Base-by-base conservation (phyloP, 225 moss, liverwort and hornwort genomes). In the Rhytidiadelphus loreus region DNA sequence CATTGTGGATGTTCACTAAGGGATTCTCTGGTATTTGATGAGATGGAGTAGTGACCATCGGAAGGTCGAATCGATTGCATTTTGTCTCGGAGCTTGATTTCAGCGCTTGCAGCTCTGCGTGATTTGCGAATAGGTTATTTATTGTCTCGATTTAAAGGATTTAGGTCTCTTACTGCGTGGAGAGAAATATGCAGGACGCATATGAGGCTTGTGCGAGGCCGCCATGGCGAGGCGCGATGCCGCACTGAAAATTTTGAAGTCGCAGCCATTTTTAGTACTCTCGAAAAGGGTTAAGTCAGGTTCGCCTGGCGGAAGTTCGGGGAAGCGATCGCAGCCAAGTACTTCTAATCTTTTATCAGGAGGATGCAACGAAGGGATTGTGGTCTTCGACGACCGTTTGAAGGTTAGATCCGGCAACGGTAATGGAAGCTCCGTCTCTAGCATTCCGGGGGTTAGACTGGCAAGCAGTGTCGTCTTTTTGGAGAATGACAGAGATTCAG, bases 181-280 rank as follows among this genome's bases (percentile, higher is more conserved):
- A 78, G 77, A n/a, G 55, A 24, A 52, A 46, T 73, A 28, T 58
- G 74, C 83, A 86, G 91, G 81, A 48, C 82, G 84, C 77, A 58
- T 24, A 87, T 90, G 93, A 93, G 77, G 81, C 81, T 84, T 41
- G 65, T 52, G 87, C 61, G 81, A 85, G 84, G 85, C 76, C 75
- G 90, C 81, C 63, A 93, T 92, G 93, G 93, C 90, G 83, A 93
- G 87, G 89, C 89, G 89, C 61, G 86, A 92, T 76, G 85, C 88
- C 25, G 92, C 75, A 66, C 61, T 92, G 78, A 89, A 63, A 76
- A 83, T 93, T 22, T 35, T 93, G 32, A 90, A 89, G 68, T 83
- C 79, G 56, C 89, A 83, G 76, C 78, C 90, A 20, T 76, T 93
- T 76, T 59, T 75, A 61, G 56, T 56, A 5, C 77, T 90, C 30